Evolutionary conservation across 2,329 filamentous ascomycete genomes (phyloP).

Genomic region (Harringtonia aguacate): DNA sequence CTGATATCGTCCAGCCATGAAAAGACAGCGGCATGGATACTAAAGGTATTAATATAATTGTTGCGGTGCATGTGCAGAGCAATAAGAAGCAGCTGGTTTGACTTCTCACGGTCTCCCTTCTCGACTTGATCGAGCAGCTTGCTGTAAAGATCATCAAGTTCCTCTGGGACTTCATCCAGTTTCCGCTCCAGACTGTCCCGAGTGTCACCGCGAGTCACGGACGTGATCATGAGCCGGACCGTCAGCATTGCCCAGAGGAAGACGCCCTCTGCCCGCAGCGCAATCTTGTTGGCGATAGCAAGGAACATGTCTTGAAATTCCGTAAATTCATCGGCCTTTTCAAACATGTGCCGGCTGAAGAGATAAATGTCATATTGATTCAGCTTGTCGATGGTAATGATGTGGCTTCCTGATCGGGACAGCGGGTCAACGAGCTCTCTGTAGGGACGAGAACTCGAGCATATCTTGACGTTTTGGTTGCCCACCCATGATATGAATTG

Average conservation of each 20-base stretch:
- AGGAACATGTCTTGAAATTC: not conserved
- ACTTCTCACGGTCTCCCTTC: not conserved
- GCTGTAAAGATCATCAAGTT: not conserved
- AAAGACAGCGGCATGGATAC: too few species aligned
- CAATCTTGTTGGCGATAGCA: not conserved
- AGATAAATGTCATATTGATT: not conserved
- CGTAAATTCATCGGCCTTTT: not conserved
- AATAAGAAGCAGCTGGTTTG: not conserved
- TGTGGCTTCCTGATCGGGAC: not conserved
- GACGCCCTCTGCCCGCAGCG: not conserved
- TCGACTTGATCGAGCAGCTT: not conserved
- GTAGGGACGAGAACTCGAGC: not conserved
- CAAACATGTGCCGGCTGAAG: not conserved
- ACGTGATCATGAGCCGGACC: not conserved
- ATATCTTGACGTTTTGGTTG: not conserved
- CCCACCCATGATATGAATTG: not conserved
- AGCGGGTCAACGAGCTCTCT: not conserved
- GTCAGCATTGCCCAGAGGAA: constrained; percentile 1
- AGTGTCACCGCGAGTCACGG: not conserved
- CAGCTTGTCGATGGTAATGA: not conserved
- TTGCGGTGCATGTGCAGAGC: not conserved
- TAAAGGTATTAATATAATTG: too few species aligned
- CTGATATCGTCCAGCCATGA: too few species aligned
- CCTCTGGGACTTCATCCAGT: not conserved
- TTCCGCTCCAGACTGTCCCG: not conserved